Base-by-base conservation (phyloP, 1,284 basidiomycete genomes). In the Xerocomus minutiporus region DNA sequence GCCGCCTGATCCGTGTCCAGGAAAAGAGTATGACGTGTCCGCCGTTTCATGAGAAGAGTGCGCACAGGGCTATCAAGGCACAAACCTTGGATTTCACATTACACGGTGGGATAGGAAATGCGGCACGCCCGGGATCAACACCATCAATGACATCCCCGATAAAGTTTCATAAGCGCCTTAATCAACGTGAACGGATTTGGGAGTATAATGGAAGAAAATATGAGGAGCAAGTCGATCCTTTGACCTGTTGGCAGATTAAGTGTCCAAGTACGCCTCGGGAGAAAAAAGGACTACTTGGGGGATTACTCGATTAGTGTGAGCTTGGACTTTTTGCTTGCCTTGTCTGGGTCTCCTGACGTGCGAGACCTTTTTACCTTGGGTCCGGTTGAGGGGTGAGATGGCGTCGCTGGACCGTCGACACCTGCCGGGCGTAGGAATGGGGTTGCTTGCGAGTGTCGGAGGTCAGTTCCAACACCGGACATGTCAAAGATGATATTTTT, bases 401-500 rank as follows among this genome's bases (percentile, higher is more conserved):
- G n/a, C 15, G 35, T 12, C 12, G 32, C 52, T 38, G 62, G 59
- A 0, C 38, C 55, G 31, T 64, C 62, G 13, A 64, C 57, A 1
- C 59, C 61, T 0, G 59, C 48, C 4, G 62, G 62, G 4, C 59
- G 63, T 20, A 64, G 26, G 58, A 64, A 64, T 1, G 54, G 17
- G n/a, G 48, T 20, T 36, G 20, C 46, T 51, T 60, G 55, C 46
- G 63, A 48, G 46, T 60, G 57, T 53, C 71, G 71, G 48, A 79
- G 53, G 66, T 78, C 77, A 48, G 67, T 61, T n/a, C 75, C 77
- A 36, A 77, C 75, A n/a, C 71, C 70, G 7, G 68, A 59, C 54
- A 67, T 76, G 57, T 84, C 77, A 55, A 76, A 78, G 17, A 85
- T 75, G 28, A 78, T 61, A 55, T 78, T 68, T 60, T 73, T 74